phyloP scores from a whole-genome alignment of 2,329 filamentous ascomycete species.

The Acarospora socialis region DNA sequence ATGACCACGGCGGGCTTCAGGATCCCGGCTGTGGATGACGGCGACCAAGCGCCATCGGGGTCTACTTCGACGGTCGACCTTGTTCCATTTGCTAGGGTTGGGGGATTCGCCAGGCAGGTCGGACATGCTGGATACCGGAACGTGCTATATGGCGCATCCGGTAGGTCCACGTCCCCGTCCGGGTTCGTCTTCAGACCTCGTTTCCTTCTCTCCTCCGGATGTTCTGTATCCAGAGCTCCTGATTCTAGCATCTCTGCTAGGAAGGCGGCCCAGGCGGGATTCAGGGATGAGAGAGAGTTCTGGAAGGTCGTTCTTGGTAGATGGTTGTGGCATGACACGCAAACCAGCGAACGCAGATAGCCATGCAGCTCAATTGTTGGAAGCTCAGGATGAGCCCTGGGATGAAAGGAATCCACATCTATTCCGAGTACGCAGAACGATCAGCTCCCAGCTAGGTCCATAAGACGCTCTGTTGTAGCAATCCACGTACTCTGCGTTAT shows the following conservation, averaged over 20 bases:
- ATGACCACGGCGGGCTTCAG: slow-evolving; percentile 89
- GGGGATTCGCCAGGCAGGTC: slow-evolving; percentile 54
- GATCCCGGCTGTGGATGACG: slow-evolving; percentile 55
- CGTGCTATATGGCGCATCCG: slow-evolving; percentile 71
- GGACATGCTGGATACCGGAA: slow-evolving; percentile 89
- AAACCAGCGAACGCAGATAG: slow-evolving; percentile 68
- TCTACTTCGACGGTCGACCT: slow-evolving; percentile 54
- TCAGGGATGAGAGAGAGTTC: slow-evolving; percentile 56
- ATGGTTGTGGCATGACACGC: slow-evolving; percentile 61
- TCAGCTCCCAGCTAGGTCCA: neutral
- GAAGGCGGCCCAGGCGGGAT: slow-evolving; percentile 74
- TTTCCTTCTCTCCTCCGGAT: slow-evolving; percentile 52
- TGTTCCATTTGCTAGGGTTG: slow-evolving; percentile 40
- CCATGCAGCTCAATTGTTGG: slow-evolving; percentile 80
- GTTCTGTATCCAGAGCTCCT: slow-evolving; percentile 65
- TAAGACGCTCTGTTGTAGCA: neutral
- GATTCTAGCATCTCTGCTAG: slow-evolving; percentile 55
- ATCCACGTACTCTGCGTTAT: slow-evolving; percentile 60
- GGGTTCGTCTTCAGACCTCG: slow-evolving; percentile 73
- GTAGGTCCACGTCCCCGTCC: slow-evolving; percentile 86
- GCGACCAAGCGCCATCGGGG: slow-evolving; percentile 62
- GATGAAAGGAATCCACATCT: slow-evolving; percentile 89
- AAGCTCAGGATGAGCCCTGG: slow-evolving; percentile 56
- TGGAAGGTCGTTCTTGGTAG: slow-evolving; percentile 65
- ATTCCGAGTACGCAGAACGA: neutral